Evolutionary conservation across 352 stramenopile species (phyloP).

Genomic region (Globisporangium acanthophoron): DNA sequence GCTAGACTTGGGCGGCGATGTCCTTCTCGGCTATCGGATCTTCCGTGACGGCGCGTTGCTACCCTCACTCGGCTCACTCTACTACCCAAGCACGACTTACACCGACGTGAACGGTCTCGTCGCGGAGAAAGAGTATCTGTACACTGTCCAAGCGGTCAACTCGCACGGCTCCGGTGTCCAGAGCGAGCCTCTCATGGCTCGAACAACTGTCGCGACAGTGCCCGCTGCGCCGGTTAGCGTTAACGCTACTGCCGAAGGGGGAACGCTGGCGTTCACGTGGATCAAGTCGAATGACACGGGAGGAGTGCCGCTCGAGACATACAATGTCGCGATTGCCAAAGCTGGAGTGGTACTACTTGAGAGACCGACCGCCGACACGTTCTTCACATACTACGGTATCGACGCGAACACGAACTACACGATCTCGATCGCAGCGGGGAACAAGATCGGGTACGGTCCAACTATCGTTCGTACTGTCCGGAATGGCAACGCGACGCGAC

Average conservation of each 20-base stretch:
- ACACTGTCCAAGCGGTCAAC: constrained; percentile 38
- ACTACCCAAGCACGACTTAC: constrained; percentile 12
- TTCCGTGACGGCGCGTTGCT: constrained; percentile 21
- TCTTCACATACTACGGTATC: constrained; percentile 19
- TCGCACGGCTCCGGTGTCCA: constrained; percentile 19
- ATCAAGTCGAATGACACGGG: constrained; percentile 24
- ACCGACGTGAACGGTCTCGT: constrained; percentile 26
- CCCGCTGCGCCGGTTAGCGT: constrained; percentile 18
- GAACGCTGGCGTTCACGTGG: constrained; percentile 29
- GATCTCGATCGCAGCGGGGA: constrained; percentile 21
- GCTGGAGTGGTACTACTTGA: constrained; percentile 4
- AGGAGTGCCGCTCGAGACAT: constrained; percentile 21
- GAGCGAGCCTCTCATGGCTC: constrained; percentile 23
- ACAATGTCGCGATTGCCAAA: constrained; percentile 11
- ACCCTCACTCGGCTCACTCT: background rate
- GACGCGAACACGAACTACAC: constrained; percentile 24
- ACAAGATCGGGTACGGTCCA: constrained; percentile 20
- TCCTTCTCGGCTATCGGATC: constrained; percentile 32
- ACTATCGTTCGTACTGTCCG: constrained; percentile 5
- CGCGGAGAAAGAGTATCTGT: constrained; percentile 28
- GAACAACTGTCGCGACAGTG: constrained; percentile 19
- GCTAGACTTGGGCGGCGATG: constrained; percentile 36
- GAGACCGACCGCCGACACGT: background rate
- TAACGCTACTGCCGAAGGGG: constrained; percentile 15
- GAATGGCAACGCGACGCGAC: constrained; percentile 22